These are phyloP conservation scores for Metrosideros polymorpha DNA, from an alignment of 441 rosid genomes.

Conservation along the genomic window DNA sequence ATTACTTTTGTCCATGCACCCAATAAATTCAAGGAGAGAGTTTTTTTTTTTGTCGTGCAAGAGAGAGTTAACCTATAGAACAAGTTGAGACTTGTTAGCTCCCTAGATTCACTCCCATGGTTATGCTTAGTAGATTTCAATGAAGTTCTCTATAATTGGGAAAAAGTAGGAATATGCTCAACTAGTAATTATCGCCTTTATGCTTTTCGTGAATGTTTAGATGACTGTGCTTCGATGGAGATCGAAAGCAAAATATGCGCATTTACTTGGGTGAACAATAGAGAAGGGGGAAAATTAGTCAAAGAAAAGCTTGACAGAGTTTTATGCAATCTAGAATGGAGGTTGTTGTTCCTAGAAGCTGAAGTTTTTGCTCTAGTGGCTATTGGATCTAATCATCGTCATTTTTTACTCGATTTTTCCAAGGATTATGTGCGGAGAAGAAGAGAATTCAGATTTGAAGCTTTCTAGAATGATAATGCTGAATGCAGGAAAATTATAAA, in stretches of 20 bases:
- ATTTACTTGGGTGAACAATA: not conserved
- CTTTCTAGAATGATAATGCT: too few species aligned
- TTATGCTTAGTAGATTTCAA: not conserved
- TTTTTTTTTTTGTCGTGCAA: too few species aligned
- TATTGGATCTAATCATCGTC: too few species aligned
- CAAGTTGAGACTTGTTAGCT: not conserved
- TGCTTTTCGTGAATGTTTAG: not conserved
- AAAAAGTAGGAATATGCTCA: not conserved
- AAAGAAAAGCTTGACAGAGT: not conserved
- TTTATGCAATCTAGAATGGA: not conserved
- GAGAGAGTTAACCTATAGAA: not conserved
- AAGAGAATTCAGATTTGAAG: too few species aligned
- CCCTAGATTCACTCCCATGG: rapidly evolving
- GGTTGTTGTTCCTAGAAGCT: rapidly evolving
- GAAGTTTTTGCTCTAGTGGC: too few species aligned
- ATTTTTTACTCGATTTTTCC: too few species aligned
- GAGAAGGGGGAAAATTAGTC: not conserved
- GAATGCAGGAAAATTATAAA: too few species aligned
- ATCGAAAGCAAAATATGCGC: not conserved
- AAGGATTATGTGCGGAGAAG: too few species aligned
- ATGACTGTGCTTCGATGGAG: not conserved
- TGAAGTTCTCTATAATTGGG: not conserved
- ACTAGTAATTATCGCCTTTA: too few species aligned
- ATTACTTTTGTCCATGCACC: too few species aligned
- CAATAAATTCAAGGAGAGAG: too few species aligned